Evolutionary conservation across 352 stramenopile genomes (phyloP).

Genomic region (Phytophthora hibernalis): DNA sequence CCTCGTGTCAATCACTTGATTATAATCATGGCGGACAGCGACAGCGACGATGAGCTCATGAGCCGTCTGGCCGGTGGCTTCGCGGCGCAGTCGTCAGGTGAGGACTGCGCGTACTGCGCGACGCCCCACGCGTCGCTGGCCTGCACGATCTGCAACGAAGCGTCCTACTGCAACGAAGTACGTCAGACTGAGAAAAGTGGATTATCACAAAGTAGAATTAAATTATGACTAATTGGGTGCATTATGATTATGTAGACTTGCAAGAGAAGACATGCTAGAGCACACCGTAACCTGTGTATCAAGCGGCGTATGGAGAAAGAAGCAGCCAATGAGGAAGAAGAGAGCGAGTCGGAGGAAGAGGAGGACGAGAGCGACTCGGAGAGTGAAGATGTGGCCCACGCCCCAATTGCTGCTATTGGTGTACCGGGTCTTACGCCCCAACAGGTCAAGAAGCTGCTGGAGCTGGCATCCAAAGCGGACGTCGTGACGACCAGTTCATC

Average conservation of each 20-base stretch:
- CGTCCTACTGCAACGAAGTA: slow-evolving; percentile 81
- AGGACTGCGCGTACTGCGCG: slow-evolving; percentile 83
- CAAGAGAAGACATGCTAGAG: slow-evolving; percentile 72
- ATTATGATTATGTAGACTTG: slow-evolving; percentile 49
- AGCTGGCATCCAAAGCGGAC: slow-evolving; percentile 68
- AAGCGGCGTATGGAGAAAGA: slow-evolving; percentile 71
- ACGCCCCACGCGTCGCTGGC: slow-evolving; percentile 56
- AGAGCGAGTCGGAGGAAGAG: slow-evolving; percentile 53
- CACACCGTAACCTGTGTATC: slow-evolving; percentile 80
- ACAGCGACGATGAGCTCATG: slow-evolving; percentile 92
- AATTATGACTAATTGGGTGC: not conserved
- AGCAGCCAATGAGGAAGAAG: slow-evolving; percentile 56
- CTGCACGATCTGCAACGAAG: slow-evolving; percentile 75
- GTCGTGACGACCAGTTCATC: slow-evolving; percentile 49
- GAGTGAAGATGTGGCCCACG: slow-evolving; percentile 53
- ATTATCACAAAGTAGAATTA: not conserved
- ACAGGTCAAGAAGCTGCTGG: slow-evolving; percentile 76
- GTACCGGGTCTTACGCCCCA: slow-evolving; percentile 62
- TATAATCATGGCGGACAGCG: slow-evolving; percentile 78
- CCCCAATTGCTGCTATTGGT: slow-evolving; percentile 36
- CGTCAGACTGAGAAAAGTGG: slow-evolving; percentile 1
- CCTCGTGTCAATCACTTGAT: slow-evolving; percentile 13
- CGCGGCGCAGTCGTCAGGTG: slow-evolving; percentile 28
- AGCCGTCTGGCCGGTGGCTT: slow-evolving; percentile 62
- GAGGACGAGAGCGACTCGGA: slow-evolving; percentile 79